Conservation (phyloP, 2,329 filamentous ascomycete species). For the Phialophora expanda region DNA sequence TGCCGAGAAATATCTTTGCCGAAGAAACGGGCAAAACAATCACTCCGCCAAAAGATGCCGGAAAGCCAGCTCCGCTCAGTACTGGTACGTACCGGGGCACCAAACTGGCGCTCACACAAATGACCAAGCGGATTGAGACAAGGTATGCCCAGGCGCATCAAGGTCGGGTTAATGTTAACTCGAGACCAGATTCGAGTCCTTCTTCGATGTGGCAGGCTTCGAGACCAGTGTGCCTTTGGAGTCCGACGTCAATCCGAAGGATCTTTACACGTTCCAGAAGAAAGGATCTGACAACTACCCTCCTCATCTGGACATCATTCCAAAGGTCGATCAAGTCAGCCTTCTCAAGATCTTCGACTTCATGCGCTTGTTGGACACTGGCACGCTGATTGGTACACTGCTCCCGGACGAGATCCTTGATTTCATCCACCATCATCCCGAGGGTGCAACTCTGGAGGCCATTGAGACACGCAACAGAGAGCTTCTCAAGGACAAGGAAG, state of each 20-base stretch:
- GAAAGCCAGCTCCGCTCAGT: constrained; percentile 17
- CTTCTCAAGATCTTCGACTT: constrained; percentile 22
- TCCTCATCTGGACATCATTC: constrained; percentile 31
- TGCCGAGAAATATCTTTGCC: constrained; percentile 13
- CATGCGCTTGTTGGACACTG: constrained; percentile 26
- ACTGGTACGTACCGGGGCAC: constrained; percentile 34
- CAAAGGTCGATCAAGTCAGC: constrained; percentile 26
- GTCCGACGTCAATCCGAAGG: constrained; percentile 14
- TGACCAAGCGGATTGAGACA: constrained; percentile 19
- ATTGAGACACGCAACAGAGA: constrained; percentile 45
- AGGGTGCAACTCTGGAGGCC: constrained; percentile 28
- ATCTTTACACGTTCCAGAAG: constrained; percentile 26
- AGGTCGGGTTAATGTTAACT: neutral
- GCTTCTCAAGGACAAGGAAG: constrained; percentile 46
- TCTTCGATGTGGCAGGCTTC: constrained; percentile 22
- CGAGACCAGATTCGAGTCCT: constrained; percentile 20
- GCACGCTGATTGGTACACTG: constrained; percentile 16
- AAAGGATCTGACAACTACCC: constrained; percentile 29
- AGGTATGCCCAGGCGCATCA: constrained; percentile 2
- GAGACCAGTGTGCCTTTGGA: constrained; percentile 20
- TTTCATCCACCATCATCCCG: constrained; percentile 21
- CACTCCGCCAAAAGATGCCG: constrained; percentile 15
- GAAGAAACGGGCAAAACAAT: constrained; percentile 2
- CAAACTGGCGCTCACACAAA: constrained; percentile 29
- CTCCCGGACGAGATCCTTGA: constrained; percentile 23